Conservation (phyloP, 306 rosid genomes). For the Medicago ruthenica region DNA sequence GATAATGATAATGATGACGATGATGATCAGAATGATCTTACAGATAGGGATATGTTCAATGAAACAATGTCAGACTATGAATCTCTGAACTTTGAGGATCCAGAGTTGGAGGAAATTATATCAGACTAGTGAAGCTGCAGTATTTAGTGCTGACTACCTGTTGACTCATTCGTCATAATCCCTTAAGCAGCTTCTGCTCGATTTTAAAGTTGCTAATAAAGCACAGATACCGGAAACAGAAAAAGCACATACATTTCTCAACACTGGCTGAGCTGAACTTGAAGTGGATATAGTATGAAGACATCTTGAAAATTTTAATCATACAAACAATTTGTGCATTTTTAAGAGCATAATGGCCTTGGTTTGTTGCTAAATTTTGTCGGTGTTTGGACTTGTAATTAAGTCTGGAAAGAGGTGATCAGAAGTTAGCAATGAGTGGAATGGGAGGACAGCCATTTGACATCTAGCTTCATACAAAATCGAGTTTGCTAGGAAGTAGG, state of each 20-base stretch:
- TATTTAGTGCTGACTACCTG: conserved; percentile 29
- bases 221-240: conserved; percentile 29
- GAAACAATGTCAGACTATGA: conserved; percentile 73
- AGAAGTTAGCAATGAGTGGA: conserved; percentile 33
- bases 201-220: conserved; percentile 42
- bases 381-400: conserved; percentile 23
- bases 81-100: conserved; percentile 64
- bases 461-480: conserved; percentile 26
- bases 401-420: conserved; percentile 33
- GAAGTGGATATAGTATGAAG: conserved; percentile 23
- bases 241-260: conserved; percentile 5
- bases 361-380: conserved; percentile 41
- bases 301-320: conserved; percentile 23
- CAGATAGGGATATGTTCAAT: conserved; percentile 60
- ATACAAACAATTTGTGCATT: conserved; percentile 25
- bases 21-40: conserved; percentile 65
- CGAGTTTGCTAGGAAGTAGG: conserved; percentile 37
- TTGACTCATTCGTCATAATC: conserved; percentile 17
- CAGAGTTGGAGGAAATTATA: conserved; percentile 88
- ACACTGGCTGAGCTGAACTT: conserved; percentile 30
- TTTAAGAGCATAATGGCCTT: conserved; percentile 31
- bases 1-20: conserved; percentile 69
- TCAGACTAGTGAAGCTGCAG: conserved; percentile 66
- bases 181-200: conserved; percentile 38
- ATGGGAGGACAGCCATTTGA: conserved; percentile 1